Percentiles rank a stretch among this genome's conserved stretches.
These are phyloP conservation scores for Dictyostelium gargantuum DNA, from an alignment of 208 protist genomes.

Conservation along the genomic window DNA sequence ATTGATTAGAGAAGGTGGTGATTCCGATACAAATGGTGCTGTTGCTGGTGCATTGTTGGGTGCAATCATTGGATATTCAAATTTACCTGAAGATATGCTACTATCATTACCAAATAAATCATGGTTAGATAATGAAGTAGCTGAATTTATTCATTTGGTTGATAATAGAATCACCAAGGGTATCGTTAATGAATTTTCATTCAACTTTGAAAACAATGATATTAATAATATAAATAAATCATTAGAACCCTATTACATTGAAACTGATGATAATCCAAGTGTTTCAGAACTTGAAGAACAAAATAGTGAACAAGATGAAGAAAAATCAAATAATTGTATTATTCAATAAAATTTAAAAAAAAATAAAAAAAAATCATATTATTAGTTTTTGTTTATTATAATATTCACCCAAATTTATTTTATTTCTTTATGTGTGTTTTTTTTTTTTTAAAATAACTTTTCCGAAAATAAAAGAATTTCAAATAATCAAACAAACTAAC, in stretches of 20 bases:
- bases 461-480: no score
- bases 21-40: constrained; percentile 79
- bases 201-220: no score
- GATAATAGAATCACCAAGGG: neutral
- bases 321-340: neutral
- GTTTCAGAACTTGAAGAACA: neutral
- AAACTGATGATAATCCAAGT: neutral
- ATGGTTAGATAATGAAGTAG: constrained; percentile 70
- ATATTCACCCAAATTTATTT: neutral
- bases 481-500: no score
- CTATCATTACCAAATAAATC: constrained; percentile 67
- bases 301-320: neutral
- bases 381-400: neutral
- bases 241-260: neutral
- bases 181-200: neutral
- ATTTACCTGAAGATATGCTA: constrained; percentile 69
- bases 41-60: constrained; percentile 71
- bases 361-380: neutral
- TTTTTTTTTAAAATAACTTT: neutral
- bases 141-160: constrained; percentile 47
- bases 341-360: neutral
- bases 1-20: constrained; percentile 75
- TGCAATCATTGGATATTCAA: constrained; percentile 49
- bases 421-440: neutral
- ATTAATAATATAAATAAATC: neutral